A percentile compares a stretch with the other conserved stretches of the same genome.
These are phyloP conservation scores for Exophiala phaeomuriformis DNA, from an alignment of 2,329 filamentous ascomycete species.

Conservation along the genomic window DNA sequence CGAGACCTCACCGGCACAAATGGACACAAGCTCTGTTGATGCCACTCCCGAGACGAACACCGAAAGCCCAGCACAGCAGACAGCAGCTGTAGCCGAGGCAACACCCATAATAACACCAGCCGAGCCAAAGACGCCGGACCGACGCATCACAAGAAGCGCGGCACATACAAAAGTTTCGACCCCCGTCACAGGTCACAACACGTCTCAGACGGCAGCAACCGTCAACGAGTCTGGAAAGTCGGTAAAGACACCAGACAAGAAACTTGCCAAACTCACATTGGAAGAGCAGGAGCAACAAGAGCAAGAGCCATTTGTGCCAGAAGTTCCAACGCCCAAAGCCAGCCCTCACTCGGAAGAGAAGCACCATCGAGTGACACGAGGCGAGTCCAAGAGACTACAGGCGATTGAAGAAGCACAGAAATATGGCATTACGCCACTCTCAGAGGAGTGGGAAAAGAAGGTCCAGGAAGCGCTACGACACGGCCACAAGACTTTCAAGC, in stretches of 20 bases:
- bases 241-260: conserved; percentile 11
- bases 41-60: background rate
- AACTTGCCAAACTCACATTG: conserved; percentile 15
- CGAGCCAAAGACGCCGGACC: background rate
- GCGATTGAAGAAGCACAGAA: conserved; percentile 19
- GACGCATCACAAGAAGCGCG: background rate
- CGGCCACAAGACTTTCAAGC: conserved; percentile 16
- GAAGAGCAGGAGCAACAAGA: background rate
- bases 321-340: conserved; percentile 21
- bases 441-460: conserved; percentile 33
- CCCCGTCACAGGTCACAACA: background rate
- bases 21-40: background rate
- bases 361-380: conserved; percentile 20
- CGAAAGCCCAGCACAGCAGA: background rate
- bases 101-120: background rate
- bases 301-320: conserved; percentile 7
- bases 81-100: background rate
- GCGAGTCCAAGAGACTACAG: conserved; percentile 25
- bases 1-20: background rate
- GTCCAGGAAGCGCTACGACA: conserved; percentile 29
- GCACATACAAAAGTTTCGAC: background rate
- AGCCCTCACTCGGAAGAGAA: conserved; percentile 15
- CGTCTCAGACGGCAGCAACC: background rate
- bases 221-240: background rate
- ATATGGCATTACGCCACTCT: conserved; percentile 33